These are phyloP conservation scores for Marasmius tenuissimus DNA, from an alignment of 1,284 basidiomycete genomes.

Conservation along the genomic window DNA sequence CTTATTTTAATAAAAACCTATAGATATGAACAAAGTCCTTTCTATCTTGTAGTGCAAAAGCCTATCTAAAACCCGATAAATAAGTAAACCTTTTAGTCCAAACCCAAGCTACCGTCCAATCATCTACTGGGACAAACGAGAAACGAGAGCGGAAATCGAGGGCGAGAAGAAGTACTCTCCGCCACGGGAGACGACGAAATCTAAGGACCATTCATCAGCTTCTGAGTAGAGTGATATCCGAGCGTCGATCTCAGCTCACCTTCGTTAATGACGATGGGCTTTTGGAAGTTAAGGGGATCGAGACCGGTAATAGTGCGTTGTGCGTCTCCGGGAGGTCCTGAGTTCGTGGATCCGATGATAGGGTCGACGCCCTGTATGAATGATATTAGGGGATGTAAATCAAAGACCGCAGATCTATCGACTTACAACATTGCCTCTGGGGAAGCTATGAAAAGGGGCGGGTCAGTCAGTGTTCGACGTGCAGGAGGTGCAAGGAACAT, in stretches of 20 bases:
- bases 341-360: conserved; percentile 15
- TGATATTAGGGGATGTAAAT: background rate
- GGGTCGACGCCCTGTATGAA: conserved; percentile 22
- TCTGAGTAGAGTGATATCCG: background rate
- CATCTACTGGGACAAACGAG: background rate
- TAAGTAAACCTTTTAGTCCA: too few relatives aligned
- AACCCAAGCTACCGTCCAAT: too few relatives aligned
- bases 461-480: conserved; percentile 1
- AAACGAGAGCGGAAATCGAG: conserved; percentile 24
- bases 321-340: conserved; percentile 1
- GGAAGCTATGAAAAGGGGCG: background rate
- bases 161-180: conserved; percentile 39
- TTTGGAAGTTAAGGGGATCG: conserved; percentile 10
- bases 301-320: conserved; percentile 15
- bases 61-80: too few relatives aligned
- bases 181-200: conserved; percentile 32
- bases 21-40: too few relatives aligned
- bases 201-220: conserved; percentile 2
- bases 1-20: too few relatives aligned
- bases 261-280: background rate
- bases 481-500: background rate
- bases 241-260: background rate
- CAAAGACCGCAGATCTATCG: too few relatives aligned
- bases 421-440: background rate
- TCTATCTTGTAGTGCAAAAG: too few relatives aligned